These are phyloP conservation scores for Apiotrichum porosum DNA, from an alignment of 1,284 basidiomycete genomes.

Conservation along the genomic window DNA sequence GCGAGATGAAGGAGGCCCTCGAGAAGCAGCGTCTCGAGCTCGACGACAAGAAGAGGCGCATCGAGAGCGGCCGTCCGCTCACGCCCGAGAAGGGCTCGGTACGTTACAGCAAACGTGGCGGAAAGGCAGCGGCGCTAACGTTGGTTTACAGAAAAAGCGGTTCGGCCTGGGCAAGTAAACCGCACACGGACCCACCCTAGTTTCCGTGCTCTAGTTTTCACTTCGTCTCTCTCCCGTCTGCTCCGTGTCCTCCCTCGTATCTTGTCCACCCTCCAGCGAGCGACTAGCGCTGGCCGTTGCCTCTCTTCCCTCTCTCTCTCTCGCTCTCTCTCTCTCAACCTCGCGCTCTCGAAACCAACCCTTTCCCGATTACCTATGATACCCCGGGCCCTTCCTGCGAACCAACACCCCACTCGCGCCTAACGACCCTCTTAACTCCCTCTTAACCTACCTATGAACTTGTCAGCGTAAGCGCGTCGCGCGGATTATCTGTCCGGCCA, in stretches of 20 bases:
- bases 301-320: neutral
- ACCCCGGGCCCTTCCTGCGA: constrained; percentile 18
- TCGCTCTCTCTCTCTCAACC: neutral
- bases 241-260: neutral
- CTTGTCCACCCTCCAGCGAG: neutral
- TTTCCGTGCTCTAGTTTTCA: neutral
- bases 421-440: constrained; percentile 12
- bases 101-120: constrained; percentile 14
- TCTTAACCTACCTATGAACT: constrained; percentile 16
- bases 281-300: neutral
- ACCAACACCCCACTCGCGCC: constrained; percentile 16
- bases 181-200: neutral
- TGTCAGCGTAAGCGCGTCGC: no score
- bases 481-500: no score
- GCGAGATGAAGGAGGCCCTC: constrained; percentile 97
- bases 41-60: constrained; percentile 95
- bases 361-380: constrained; percentile 5
- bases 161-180: constrained; percentile 47
- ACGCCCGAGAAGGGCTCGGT: constrained; percentile 79
- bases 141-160: constrained; percentile 37
- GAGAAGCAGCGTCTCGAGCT: constrained; percentile 94
- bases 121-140: neutral
- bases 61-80: constrained; percentile 88
- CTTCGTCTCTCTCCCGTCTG: neutral
- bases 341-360: neutral